These are phyloP conservation scores for Aquanectria penicillioides DNA, from an alignment of 2,329 filamentous ascomycete genomes.

Conservation along the genomic window DNA sequence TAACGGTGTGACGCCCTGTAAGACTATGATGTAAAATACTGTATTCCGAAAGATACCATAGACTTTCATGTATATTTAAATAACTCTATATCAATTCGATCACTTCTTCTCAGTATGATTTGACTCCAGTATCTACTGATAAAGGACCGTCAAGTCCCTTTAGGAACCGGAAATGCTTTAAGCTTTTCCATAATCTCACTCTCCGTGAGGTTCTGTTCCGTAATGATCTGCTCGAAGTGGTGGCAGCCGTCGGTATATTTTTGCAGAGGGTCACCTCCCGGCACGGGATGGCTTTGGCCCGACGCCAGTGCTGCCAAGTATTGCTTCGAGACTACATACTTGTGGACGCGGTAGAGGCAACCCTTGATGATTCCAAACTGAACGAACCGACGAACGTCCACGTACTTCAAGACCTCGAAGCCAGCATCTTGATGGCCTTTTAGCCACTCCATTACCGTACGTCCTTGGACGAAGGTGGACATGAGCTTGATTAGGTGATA, in stretches of 20 bases:
- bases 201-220: constrained; percentile 76
- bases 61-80: constrained; percentile 38
- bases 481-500: constrained; percentile 84
- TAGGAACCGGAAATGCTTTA: constrained; percentile 63
- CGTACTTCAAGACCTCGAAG: constrained; percentile 73
- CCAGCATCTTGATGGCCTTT: constrained; percentile 75
- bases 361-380: constrained; percentile 98
- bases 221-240: constrained; percentile 84
- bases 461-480: constrained; percentile 82
- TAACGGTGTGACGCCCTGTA: constrained; percentile 29
- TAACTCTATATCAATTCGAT: constrained; percentile 21
- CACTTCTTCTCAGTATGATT: background rate
- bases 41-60: constrained; percentile 43
- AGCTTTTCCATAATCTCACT: constrained; percentile 76
- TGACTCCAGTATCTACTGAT: constrained; percentile 50
- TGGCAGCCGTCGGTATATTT: constrained; percentile 79
- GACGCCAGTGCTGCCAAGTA: constrained; percentile 67
- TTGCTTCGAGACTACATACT: constrained; percentile 80
- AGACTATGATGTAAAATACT: constrained; percentile 42
- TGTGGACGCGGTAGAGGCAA: constrained; percentile 91
- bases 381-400: constrained; percentile 91
- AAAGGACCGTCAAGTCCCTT: constrained; percentile 65
- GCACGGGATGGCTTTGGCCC: constrained; percentile 56
- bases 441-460: constrained; percentile 89
- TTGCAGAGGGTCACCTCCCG: constrained; percentile 64